Conservation (phyloP, 176 grass and related monocot genomes). For the Microstegium vimineum region DNA sequence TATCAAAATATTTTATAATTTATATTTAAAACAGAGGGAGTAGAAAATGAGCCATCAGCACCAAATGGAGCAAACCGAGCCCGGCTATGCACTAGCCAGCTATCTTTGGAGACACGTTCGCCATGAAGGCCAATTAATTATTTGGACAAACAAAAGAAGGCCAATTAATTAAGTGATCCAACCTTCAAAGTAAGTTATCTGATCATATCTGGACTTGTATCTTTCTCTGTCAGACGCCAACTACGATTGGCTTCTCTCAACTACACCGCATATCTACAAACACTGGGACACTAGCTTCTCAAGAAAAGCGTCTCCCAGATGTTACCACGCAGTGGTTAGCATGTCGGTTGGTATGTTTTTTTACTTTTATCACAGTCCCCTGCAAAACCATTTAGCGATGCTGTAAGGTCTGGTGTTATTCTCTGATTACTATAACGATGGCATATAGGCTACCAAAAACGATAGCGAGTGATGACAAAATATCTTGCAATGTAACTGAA, state of each 20-base stretch:
- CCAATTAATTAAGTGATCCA: too few relatives aligned
- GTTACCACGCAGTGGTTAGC: background rate
- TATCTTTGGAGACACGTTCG: too few relatives aligned
- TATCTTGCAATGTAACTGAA: background rate
- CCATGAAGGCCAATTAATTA: too few relatives aligned
- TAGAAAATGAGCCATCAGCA: too few relatives aligned
- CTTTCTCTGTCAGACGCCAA: background rate
- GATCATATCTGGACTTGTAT: background rate
- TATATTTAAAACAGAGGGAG: too few relatives aligned
- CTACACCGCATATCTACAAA: background rate
- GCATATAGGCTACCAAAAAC: slow-evolving; percentile 6
- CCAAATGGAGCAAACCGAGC: too few relatives aligned
- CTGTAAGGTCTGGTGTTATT: slow-evolving; percentile 3
- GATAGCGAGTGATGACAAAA: background rate
- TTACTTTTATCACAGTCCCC: background rate
- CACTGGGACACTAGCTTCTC: background rate
- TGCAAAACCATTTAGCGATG: background rate
- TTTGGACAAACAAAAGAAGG: too few relatives aligned
- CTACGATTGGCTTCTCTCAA: background rate
- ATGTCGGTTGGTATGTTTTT: background rate
- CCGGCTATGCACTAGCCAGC: too few relatives aligned
- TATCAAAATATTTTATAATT: too few relatives aligned
- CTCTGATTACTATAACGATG: background rate
- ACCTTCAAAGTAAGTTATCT: background rate
- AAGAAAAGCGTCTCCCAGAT: background rate